These are phyloP conservation scores for Tetrapisispora nanseiensis DNA, from an alignment of 805 yeast species.

Conservation along the genomic window DNA sequence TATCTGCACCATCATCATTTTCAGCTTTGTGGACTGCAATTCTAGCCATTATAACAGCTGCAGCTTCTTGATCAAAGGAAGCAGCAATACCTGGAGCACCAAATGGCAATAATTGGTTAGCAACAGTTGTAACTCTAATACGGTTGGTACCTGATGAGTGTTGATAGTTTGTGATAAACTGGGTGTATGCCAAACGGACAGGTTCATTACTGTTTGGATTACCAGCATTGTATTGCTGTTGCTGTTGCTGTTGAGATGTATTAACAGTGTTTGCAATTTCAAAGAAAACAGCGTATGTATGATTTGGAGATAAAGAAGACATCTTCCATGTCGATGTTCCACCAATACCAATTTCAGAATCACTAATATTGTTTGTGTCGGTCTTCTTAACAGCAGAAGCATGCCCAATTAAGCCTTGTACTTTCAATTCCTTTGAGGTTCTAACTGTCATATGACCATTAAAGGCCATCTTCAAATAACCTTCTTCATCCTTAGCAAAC, in stretches of 20 bases:
- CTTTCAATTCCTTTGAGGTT: slow-evolving; percentile 75
- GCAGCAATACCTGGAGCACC: slow-evolving; percentile 44
- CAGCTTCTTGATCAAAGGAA: slow-evolving; percentile 93
- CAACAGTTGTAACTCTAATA: slow-evolving; percentile 78
- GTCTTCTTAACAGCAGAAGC: slow-evolving; percentile 59
- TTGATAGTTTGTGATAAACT: slow-evolving; percentile 84
- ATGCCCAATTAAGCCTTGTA: slow-evolving; percentile 87
- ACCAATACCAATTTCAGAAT: slow-evolving; percentile 86
- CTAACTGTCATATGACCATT: slow-evolving; percentile 80
- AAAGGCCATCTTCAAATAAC: slow-evolving; percentile 77
- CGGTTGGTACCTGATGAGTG: slow-evolving; percentile 84
- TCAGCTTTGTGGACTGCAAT: slow-evolving; percentile 73
- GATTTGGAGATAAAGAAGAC: slow-evolving; percentile 74
- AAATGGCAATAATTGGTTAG: slow-evolving; percentile 40
- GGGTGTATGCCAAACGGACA: slow-evolving; percentile 42
- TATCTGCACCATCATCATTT: slow-evolving; percentile 83
- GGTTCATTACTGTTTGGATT: slow-evolving; percentile 9
- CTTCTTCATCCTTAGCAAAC: slow-evolving; percentile 77
- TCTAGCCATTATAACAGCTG: slow-evolving; percentile 84
- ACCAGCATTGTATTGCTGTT: slow-evolving; percentile 3
- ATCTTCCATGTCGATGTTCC: slow-evolving; percentile 80
- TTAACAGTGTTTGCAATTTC: slow-evolving; percentile 44
- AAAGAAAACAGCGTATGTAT: slow-evolving; percentile 79
- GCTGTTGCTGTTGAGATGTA: slow-evolving; percentile 3
- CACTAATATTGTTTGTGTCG: slow-evolving; percentile 67